Evolutionary conservation across 2,329 filamentous ascomycete genomes (phyloP).

Genomic region (Myriangium duriaei): DNA sequence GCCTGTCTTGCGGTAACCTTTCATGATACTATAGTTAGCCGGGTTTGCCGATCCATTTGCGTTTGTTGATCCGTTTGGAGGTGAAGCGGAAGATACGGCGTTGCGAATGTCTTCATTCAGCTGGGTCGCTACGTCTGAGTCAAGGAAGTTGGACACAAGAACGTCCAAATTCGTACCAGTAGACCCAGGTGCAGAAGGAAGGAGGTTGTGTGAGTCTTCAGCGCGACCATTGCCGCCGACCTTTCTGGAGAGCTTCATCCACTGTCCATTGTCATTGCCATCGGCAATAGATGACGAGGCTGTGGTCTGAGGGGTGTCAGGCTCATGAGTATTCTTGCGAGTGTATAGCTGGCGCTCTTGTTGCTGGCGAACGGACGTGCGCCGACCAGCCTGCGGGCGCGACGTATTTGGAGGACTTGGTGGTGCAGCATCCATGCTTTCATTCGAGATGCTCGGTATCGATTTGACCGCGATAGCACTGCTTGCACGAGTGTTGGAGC

Average conservation of each 20-base stretch:
- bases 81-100: constrained; percentile 48
- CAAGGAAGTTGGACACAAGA: constrained; percentile 61
- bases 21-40: constrained; percentile 44
- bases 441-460: constrained; percentile 68
- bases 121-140: constrained; percentile 62
- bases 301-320: constrained; percentile 36
- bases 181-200: constrained; percentile 43
- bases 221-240: constrained; percentile 32
- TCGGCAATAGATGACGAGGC: constrained; percentile 38
- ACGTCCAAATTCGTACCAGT: constrained; percentile 66
- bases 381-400: constrained; percentile 56
- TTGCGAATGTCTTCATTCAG: constrained; percentile 68
- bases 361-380: constrained; percentile 68
- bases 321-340: constrained; percentile 53
- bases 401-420: constrained; percentile 39
- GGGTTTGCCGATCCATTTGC: constrained; percentile 30
- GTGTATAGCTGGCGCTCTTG: constrained; percentile 89
- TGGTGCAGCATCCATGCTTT: constrained; percentile 48
- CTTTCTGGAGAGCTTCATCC: constrained; percentile 46
- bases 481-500: constrained; percentile 62
- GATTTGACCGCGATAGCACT: constrained; percentile 84
- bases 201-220: constrained; percentile 56
- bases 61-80: constrained; percentile 38
- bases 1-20: constrained; percentile 71
- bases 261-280: constrained; percentile 42